phyloP scores from a whole-genome alignment of 495 filamentous ascomycete species.

The Sporormia fimetaria region DNA sequence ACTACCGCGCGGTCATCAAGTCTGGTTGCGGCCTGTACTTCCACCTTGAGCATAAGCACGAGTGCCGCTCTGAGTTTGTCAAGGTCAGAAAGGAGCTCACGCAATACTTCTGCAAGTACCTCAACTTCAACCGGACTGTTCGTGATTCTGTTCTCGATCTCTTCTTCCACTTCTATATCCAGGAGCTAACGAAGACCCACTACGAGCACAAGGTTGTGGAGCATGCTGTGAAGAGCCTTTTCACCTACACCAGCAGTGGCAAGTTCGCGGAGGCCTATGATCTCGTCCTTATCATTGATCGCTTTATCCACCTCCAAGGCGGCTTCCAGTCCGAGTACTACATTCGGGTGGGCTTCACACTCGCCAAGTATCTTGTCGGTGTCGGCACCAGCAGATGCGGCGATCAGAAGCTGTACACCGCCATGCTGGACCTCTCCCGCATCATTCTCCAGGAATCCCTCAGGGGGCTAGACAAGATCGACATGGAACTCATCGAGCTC shows the following conservation, averaged over 20 bases:
- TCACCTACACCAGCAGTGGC: constrained; percentile 15
- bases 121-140: constrained; percentile 38
- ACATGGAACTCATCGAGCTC: constrained; percentile 16
- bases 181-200: constrained; percentile 10
- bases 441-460: constrained; percentile 17
- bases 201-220: constrained; percentile 20
- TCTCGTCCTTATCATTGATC: constrained; percentile 42
- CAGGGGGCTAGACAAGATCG: constrained; percentile 6
- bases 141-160: constrained; percentile 12
- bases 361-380: constrained; percentile 15
- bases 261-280: constrained; percentile 43
- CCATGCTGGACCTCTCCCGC: constrained; percentile 21
- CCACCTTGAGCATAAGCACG: constrained; percentile 35
- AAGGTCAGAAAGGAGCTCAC: constrained; percentile 44
- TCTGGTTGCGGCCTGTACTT: constrained; percentile 41
- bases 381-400: constrained; percentile 10
- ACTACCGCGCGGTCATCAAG: constrained; percentile 14
- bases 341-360: constrained; percentile 14
- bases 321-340: constrained; percentile 35
- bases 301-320: constrained; percentile 45
- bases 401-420: constrained; percentile 12
- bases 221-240: constrained; percentile 7
- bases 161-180: constrained; percentile 23
- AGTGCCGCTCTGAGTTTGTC: constrained; percentile 26
- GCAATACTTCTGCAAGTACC: constrained; percentile 44